Evolutionary conservation across 192 early-diverging fungal genomes (phyloP), one percentile per base, ranked within the genome.

Genomic region (Rhizoclosmatium globosum): DNA sequence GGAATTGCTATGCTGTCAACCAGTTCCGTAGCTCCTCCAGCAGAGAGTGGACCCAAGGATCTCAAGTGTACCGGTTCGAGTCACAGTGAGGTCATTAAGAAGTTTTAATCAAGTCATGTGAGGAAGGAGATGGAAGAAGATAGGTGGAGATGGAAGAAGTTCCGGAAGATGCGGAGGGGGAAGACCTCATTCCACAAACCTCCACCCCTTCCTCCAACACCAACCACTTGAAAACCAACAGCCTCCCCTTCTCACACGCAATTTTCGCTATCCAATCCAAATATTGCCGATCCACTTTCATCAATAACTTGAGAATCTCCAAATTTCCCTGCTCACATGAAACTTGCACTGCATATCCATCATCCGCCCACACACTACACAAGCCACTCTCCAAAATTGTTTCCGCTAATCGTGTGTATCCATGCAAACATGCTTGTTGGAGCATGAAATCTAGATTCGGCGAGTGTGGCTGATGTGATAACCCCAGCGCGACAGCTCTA

Each of bases 301-400:
- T 9, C 9, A 19, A 68, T 21, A 4, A 21, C 39, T 64, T 68
- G 13, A 68, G 44, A n/a, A 68, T 2, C 17, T 38, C n/a, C 7
- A 45, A 21, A 42, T 68, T 9, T 2, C 67, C 45, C 11, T 68
- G 67, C 19, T 45, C 44, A 11, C 42, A 68, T 38, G 45, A 38
- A 47, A 46, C 67, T 46, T 45, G 67, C 6, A 68, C 7, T 68
- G 67, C 67, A 47, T 68, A 68, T 15, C 15, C 23, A 31, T 68
- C 15, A 46, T 68, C 67, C 42, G 67, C 47, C 19, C 39, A n/a
- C 45, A 43, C 9, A 47, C 23, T 15, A 9, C 23, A 21, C 13
- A 0, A 23, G 2, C 23, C 3, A 2, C 11, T 19, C 23, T 17
- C 15, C 23, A 68, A 44, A 9, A 68, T 19, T 15, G 45, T 21